A percentile compares a stretch with the other conserved stretches of the same genome.
These are phyloP conservation scores for Erythrophleum fordii DNA, from an alignment of 306 rosid species.

Conservation along the genomic window DNA sequence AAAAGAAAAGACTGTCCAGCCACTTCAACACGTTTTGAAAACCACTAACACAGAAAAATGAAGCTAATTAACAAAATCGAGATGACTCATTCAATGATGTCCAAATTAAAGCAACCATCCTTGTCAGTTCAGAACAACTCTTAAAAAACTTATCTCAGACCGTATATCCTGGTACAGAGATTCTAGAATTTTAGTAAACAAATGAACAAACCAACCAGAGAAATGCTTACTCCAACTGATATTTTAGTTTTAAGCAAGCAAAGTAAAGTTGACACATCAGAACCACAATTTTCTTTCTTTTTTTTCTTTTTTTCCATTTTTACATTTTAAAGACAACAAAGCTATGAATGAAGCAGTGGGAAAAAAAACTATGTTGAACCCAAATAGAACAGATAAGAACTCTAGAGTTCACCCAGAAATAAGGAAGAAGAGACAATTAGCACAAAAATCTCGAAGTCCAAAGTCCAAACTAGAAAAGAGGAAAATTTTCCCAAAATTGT, in stretches of 20 bases:
- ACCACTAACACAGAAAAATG: conserved; percentile 26
- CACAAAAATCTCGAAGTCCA: background rate
- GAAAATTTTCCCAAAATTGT: background rate
- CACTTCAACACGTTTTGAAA: background rate
- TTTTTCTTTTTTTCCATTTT: too few species aligned
- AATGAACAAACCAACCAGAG: background rate
- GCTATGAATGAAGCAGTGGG: background rate
- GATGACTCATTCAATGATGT: background rate
- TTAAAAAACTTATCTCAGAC: background rate
- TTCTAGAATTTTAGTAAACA: background rate
- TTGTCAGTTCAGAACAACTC: conserved; percentile 9
- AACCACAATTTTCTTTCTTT: background rate
- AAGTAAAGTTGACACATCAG: conserved; percentile 18
- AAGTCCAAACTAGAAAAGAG: background rate
- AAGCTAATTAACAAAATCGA: conserved; percentile 20
- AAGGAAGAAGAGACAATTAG: conserved; percentile 15
- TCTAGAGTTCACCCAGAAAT: conserved; percentile 5
- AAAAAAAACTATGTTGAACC: conserved; percentile 17
- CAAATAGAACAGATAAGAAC: conserved; percentile 7
- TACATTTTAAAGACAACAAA: conserved; percentile 1
- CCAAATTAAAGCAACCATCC: conserved; percentile 6
- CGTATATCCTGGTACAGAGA: background rate
- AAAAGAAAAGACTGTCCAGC: background rate
- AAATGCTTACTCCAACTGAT: background rate
- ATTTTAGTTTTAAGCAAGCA: conserved; percentile 20